phyloP scores from a whole-genome alignment of 139 green algal species.

The Raphidocelis subcapitata region DNA sequence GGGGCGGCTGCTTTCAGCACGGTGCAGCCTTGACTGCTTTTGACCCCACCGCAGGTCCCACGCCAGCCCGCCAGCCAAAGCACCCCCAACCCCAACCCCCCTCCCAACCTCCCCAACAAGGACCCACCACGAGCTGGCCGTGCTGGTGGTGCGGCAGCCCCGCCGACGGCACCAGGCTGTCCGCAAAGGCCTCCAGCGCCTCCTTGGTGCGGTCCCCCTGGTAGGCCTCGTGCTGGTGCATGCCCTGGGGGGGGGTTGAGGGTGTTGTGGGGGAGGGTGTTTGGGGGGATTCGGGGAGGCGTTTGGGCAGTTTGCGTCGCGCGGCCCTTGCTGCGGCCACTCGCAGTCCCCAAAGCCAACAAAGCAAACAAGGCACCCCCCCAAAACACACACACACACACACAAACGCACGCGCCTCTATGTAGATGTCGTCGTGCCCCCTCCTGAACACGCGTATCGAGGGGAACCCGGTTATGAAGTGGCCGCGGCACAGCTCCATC shows the following conservation, averaged over 20 bases:
- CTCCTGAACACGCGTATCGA: conserved; percentile 93
- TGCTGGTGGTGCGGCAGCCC: conserved; percentile 67
- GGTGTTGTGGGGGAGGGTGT: no score
- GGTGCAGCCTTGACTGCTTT: no score
- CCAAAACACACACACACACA: background rate
- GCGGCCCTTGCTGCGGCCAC: no score
- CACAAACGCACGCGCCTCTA: conserved; percentile 25
- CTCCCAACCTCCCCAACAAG: no score
- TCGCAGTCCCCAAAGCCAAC: no score
- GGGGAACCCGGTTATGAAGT: conserved; percentile 94
- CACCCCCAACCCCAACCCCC: no score
- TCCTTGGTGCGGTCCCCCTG: conserved; percentile 88
- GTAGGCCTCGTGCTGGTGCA: conserved; percentile 47
- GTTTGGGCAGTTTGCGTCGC: no score
- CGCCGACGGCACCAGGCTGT: conserved; percentile 73
- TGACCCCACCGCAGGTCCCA: no score
- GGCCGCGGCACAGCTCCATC: conserved; percentile 77
- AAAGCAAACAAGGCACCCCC: background rate
- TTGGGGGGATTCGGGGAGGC: no score
- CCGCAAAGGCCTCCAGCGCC: conserved; percentile 79
- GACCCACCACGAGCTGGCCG: conserved; percentile 26
- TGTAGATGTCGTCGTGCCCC: conserved; percentile 78
- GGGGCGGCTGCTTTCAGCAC: no score
- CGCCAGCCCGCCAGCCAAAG: no score
- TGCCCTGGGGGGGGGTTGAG: no score